Conservation (phyloP, 371 early-diverging fungal species). For the Lichtheimia hyalospora region DNA sequence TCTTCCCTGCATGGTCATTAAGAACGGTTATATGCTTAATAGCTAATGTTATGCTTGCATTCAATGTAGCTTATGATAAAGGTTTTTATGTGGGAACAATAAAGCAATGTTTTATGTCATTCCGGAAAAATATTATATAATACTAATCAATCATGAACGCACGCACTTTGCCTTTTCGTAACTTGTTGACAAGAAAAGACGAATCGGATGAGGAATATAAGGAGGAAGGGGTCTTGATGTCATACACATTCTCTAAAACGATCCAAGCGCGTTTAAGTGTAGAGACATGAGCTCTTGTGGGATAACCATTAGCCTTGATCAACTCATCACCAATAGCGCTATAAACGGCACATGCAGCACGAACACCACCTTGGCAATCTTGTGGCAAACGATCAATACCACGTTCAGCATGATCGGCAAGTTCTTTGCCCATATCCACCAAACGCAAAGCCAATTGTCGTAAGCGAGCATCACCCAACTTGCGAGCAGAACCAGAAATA, state of each 20-base stretch:
- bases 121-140: too few species aligned
- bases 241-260: slow-evolving; percentile 28
- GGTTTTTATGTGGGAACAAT: too few species aligned
- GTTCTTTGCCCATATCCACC: slow-evolving; percentile 23
- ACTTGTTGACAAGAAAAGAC: not conserved
- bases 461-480: slow-evolving; percentile 21
- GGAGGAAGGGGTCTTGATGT: slow-evolving; percentile 1
- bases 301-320: slow-evolving; percentile 26
- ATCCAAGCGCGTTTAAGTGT: slow-evolving; percentile 19
- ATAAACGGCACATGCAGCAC: slow-evolving; percentile 55
- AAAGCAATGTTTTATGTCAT: too few species aligned
- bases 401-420: slow-evolving; percentile 22
- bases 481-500: slow-evolving; percentile 23
- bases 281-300: slow-evolving; percentile 31
- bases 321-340: slow-evolving; percentile 41
- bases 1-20: too few species aligned
- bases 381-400: slow-evolving; percentile 45
- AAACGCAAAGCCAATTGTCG: slow-evolving; percentile 22
- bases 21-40: too few species aligned
- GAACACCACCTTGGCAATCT: slow-evolving; percentile 41
- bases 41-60: too few species aligned
- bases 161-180: slow-evolving; percentile 14
- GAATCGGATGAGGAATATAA: slow-evolving; percentile 1
- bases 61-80: too few species aligned
- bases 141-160: slow-evolving; percentile 20